phyloP scores from a whole-genome alignment of 805 yeast genomes.

The Priceomyces carsonii region DNA sequence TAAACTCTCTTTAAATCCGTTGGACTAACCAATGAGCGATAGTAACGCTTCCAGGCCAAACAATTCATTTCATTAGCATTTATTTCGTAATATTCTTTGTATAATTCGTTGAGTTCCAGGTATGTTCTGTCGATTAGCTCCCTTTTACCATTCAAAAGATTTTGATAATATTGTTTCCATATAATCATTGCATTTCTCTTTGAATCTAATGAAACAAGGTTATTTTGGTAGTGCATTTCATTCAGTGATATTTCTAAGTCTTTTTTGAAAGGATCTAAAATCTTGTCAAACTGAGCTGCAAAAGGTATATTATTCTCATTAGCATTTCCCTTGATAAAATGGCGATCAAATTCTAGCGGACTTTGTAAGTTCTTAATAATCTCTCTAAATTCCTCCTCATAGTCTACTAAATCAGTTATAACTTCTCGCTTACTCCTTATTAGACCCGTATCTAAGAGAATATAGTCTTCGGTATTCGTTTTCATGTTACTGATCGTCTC shows the following conservation, averaged over 20 bases:
- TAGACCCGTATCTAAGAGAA: constrained; percentile 15
- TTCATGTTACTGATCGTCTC: constrained; percentile 33
- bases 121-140: constrained; percentile 25
- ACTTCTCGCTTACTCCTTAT: constrained; percentile 15
- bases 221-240: constrained; percentile 31
- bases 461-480: constrained; percentile 31
- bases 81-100: constrained; percentile 30
- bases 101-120: constrained; percentile 25
- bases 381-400: constrained; percentile 31
- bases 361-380: constrained; percentile 30
- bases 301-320: constrained; percentile 9
- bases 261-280: constrained; percentile 20
- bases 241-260: constrained; percentile 24
- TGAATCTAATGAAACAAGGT: constrained; percentile 19
- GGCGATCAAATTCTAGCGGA: constrained; percentile 35
- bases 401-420: constrained; percentile 20
- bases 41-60: constrained; percentile 19
- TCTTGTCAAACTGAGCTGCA: constrained; percentile 19
- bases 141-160: constrained; percentile 24
- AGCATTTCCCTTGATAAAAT: constrained; percentile 14
- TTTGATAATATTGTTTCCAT: constrained; percentile 36
- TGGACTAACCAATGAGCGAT: constrained; percentile 25
- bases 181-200: constrained; percentile 25
- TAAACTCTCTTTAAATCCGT: constrained; percentile 12
- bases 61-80: constrained; percentile 13